Base-by-base conservation (phyloP, 2,329 filamentous ascomycete genomes). In the Exophiala calicioides region DNA sequence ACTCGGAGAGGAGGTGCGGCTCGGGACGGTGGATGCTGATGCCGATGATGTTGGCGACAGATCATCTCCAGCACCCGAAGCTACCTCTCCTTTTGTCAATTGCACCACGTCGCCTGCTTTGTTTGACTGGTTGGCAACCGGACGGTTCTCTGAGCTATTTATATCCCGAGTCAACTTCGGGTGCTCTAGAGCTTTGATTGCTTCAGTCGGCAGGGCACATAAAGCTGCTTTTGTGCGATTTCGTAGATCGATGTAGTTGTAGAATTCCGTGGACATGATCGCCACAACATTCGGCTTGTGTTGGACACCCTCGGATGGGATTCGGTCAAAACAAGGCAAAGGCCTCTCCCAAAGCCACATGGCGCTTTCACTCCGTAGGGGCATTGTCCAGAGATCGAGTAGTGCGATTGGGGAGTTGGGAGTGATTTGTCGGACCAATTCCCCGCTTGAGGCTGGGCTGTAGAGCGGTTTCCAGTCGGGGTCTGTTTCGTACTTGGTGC, bases 371-470 rank as follows among this genome's bases (percentile, higher is more conserved):
- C 80, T 80, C 30, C 84, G 72, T 20, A 91, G 71, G 0, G 88
- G 86, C 55, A 90, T 77, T 51, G 82, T 84, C 88, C 88, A 94
- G 68, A 89, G 82, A 60, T 95, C 89, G 7, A 94, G 77, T 1
- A 94, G 72, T 47, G 88, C 76, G 1, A 82, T 71, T 0, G 85
- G 78, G 6, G 80, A 86, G 31, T 73, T 70, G 1, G 83, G 76
- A 0, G 84, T 89, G 53, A 94, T 78, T 63, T 91, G 88, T 2
- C 65, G 64, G 30, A 76, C 68, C 18, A 93, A 72, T 0, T 72
- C 67, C 0, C 81, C 84, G 34, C 74, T 68, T 4, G 69, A 61
- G 1, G 68, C 66, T 0, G 86, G 85, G 0, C 65, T 68, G 63
- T 84, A 89, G 0, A 91, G 72, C 0, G 84, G 79, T 19, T 79